Base-by-base conservation (phyloP, 169 alveolate species). In the Ichthyophthirius multifiliis region DNA sequence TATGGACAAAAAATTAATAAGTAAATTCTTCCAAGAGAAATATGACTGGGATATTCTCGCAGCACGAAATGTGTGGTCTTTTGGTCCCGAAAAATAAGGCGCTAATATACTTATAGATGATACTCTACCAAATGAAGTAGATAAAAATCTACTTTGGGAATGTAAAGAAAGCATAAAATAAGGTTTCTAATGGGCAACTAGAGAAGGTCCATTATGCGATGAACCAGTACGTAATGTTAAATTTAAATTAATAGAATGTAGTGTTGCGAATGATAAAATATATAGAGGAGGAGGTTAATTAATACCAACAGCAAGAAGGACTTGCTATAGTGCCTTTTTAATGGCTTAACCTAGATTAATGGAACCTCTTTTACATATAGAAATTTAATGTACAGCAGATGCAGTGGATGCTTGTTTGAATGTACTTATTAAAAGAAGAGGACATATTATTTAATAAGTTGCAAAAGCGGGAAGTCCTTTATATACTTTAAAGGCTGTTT, bases 121-220 rank as follows among this genome's bases (percentile, higher is more conserved):
- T 74, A 95, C 99, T n/a, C 85, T 98, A 43, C 98, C 99, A 16
- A 88, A 92, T 13, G 99, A 97, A 85, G 97, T 94, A 12, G 98
- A 96, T 47, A 93, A 88, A 35, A 85, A 86, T 13, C 76, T 89
- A 35, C 86, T 97, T 45, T 83, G 83, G 74, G 76, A 90, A 41
- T 88, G 97, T 43, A 94, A 92, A 84, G 94, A 93, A 43, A 89
- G 92, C 43, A 91, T 97, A 2, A 94, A 97, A 43, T 99, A 98
- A 90, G 85, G 99, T 43, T 99, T 99, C 86, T 95, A 97, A 79
- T 99, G 99, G 99, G 99, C 99, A 15, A 93, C 98, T n/a, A 96
- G 96, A 88, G 99, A 98, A 84, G 99, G 99, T 0, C 99, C 99
- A 27, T 93, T 99, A 64, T 95, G 98, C 31, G 99, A 99, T 86